Percentiles rank a stretch among this genome's conserved stretches.
Evolutionary conservation across 768 basidiomycete genomes (phyloP).

Genomic region (Pleurotus eryngii): DNA sequence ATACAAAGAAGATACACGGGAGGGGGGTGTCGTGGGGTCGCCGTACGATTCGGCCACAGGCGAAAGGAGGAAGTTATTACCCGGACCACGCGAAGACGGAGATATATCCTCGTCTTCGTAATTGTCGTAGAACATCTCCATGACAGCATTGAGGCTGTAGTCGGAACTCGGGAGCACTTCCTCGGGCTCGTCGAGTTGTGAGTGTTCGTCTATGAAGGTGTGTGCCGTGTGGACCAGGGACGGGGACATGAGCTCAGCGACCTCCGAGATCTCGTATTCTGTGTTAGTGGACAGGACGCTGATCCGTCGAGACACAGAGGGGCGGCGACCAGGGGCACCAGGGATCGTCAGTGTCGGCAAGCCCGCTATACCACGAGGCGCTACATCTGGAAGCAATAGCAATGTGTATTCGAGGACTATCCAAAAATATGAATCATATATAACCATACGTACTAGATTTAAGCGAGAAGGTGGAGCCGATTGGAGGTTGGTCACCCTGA

Average conservation of each 20-base stretch:
- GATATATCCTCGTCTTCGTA: background rate
- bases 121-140: slow-evolving; percentile 4
- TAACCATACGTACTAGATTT: slow-evolving; percentile 8
- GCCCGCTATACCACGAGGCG: slow-evolving; percentile 19
- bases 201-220: background rate
- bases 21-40: background rate
- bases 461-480: background rate
- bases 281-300: slow-evolving; percentile 47
- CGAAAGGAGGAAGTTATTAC: background rate
- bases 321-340: no score
- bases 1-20: slow-evolving; percentile 14
- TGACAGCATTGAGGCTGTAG: background rate
- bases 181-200: slow-evolving; percentile 4
- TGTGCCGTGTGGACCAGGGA: slow-evolving; percentile 18
- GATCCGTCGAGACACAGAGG: background rate
- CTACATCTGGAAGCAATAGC: slow-evolving; percentile 1
- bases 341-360: background rate
- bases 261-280: slow-evolving; percentile 47
- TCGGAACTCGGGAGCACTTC: slow-evolving; percentile 1
- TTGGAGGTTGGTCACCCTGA: slow-evolving; percentile 3
- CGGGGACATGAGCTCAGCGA: slow-evolving; percentile 45
- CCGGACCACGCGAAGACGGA: background rate
- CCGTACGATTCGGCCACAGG: background rate
- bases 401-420: slow-evolving; percentile 6
- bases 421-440: slow-evolving; percentile 6